These are phyloP conservation scores for Aplosporella prunicola DNA, from an alignment of 2,329 filamentous ascomycete genomes.

Conservation along the genomic window DNA sequence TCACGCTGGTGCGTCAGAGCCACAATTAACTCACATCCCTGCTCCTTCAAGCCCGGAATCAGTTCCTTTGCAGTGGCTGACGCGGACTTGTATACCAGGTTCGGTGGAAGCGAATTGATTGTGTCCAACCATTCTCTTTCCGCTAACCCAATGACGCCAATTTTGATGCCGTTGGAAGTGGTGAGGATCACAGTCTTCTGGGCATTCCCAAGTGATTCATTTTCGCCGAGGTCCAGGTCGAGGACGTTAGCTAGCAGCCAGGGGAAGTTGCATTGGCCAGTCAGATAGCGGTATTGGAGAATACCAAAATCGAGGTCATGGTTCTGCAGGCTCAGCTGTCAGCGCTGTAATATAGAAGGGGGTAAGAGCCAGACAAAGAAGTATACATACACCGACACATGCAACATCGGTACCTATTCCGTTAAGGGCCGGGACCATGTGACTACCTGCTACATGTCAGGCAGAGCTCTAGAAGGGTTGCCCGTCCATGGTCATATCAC, in stretches of 20 bases:
- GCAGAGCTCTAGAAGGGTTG: not conserved
- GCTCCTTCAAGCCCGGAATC: slow-evolving; percentile 59
- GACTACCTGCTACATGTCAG: slow-evolving; percentile 43
- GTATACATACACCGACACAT: slow-evolving; percentile 68
- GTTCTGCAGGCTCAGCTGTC: slow-evolving; percentile 46
- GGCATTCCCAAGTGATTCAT: slow-evolving; percentile 66
- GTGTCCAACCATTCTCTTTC: slow-evolving; percentile 85
- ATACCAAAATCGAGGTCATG: slow-evolving; percentile 92
- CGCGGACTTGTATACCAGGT: slow-evolving; percentile 73
- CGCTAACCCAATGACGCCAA: slow-evolving; percentile 76
- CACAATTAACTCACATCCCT: slow-evolving; percentile 75
- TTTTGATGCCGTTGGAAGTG: slow-evolving; percentile 72
- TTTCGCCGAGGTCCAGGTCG: slow-evolving; percentile 69
- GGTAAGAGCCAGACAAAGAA: slow-evolving; percentile 2
- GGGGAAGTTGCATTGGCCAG: slow-evolving; percentile 68
- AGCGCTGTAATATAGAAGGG: not conserved
- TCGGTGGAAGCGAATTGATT: slow-evolving; percentile 74
- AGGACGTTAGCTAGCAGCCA: slow-evolving; percentile 86
- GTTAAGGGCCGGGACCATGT: slow-evolving; percentile 85
- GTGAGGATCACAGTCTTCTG: slow-evolving; percentile 67
- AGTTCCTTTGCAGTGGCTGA: slow-evolving; percentile 66
- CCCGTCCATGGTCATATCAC: slow-evolving; percentile 10
- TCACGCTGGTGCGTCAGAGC: slow-evolving; percentile 79
- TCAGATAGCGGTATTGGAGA: slow-evolving; percentile 64
- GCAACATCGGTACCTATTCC: slow-evolving; percentile 66